Percentiles rank a stretch among this genome's conserved stretches.
These are phyloP conservation scores for Hypericum androsaemum DNA, from an alignment of 345 rosid species.

Conservation along the genomic window DNA sequence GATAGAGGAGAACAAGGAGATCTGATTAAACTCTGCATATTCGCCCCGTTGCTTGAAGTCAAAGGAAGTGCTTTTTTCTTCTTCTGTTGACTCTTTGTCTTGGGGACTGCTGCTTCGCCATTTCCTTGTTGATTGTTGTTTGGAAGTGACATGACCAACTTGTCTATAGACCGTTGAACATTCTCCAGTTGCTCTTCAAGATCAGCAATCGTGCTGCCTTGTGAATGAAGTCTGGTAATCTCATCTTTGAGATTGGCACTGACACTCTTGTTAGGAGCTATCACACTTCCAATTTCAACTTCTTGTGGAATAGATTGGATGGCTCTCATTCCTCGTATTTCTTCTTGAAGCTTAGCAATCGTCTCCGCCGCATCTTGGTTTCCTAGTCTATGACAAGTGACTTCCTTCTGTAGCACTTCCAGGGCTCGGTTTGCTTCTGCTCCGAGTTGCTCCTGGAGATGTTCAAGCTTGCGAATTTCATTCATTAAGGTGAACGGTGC, in stretches of 20 bases:
- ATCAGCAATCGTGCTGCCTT: conserved; percentile 84
- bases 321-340: conserved; percentile 84
- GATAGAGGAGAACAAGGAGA: conserved; percentile 94
- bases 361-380: conserved; percentile 99
- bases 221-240: conserved; percentile 97
- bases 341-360: conserved; percentile 91
- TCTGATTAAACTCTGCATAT: conserved; percentile 58
- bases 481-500: conserved; percentile 96
- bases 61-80: conserved; percentile 80
- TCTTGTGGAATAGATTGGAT: conserved; percentile 44
- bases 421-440: conserved; percentile 92
- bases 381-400: conserved; percentile 89
- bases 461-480: conserved; percentile 97
- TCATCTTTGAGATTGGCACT: conserved; percentile 94
- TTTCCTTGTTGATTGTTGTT: conserved; percentile 33
- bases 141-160: conserved; percentile 92
- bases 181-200: conserved; percentile 95
- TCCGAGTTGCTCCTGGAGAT: conserved; percentile 96
- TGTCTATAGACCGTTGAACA: conserved; percentile 95
- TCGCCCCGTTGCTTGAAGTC: conserved; percentile 59
- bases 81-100: conserved; percentile 61
- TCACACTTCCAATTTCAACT: conserved; percentile 42
- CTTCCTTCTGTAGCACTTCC: conserved; percentile 95
- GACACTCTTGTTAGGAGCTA: conserved; percentile 73
- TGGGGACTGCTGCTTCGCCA: conserved; percentile 38